These are phyloP conservation scores for Hemileia vastatrix DNA, from an alignment of 1,284 basidiomycete genomes.

Conservation along the genomic window DNA sequence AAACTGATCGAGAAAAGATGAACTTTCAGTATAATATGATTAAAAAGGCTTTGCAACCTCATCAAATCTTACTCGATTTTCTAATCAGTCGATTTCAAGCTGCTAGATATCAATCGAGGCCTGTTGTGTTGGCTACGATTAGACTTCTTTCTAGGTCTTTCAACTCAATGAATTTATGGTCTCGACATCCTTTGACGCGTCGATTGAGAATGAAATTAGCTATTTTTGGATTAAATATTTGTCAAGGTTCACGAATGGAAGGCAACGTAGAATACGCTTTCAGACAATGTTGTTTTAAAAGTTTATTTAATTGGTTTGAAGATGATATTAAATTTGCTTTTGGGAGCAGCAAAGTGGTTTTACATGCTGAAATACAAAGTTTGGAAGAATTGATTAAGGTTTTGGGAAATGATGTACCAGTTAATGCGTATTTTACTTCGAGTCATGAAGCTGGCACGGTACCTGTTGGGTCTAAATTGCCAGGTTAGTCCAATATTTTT, in stretches of 20 bases:
- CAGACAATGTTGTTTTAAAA: conserved; percentile 64
- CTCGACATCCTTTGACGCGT: conserved; percentile 76
- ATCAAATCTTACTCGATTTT: conserved; percentile 74
- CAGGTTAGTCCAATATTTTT: conserved; percentile 8
- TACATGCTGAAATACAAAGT: conserved; percentile 15
- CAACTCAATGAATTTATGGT: conserved; percentile 32
- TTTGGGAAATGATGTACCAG: conserved; percentile 12
- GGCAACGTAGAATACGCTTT: conserved; percentile 67
- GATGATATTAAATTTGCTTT: conserved; percentile 8
- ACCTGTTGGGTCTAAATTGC: conserved; percentile 1
- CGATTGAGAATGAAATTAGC: conserved; percentile 82
- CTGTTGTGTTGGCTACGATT: conserved; percentile 75
- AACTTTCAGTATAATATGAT: conserved; percentile 64
- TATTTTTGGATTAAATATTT: conserved; percentile 81
- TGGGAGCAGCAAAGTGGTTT: conserved; percentile 10
- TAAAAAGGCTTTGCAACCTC: conserved; percentile 66
- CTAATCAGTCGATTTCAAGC: conserved; percentile 89
- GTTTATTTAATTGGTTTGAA: conserved; percentile 84
- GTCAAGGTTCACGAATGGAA: conserved; percentile 81
- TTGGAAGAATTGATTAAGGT: conserved; percentile 19
- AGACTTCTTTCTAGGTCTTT: conserved; percentile 69
- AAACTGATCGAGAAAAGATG: conserved; percentile 76
- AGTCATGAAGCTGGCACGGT: conserved; percentile 8
- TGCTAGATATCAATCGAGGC: conserved; percentile 73
- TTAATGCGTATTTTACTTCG: conserved; percentile 14